A percentile compares a stretch with the other conserved stretches of the same genome.
Evolutionary conservation across 768 basidiomycete genomes (phyloP).

Genomic region (Lyophyllum semitale): DNA sequence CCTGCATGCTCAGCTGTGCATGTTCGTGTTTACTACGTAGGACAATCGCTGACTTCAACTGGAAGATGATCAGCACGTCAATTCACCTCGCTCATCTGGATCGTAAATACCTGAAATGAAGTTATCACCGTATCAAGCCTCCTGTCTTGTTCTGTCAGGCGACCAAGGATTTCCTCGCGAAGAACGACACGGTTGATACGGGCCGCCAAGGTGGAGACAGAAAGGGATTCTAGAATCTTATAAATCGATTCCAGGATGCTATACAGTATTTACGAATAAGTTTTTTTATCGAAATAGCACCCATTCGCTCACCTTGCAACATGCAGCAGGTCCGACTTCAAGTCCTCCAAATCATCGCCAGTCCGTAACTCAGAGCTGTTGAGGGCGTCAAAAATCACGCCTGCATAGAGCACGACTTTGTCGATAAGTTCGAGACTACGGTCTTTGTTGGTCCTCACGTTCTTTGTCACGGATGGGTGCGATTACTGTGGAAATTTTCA

Average conservation of each 20-base stretch:
- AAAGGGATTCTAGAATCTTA: constrained; percentile 15
- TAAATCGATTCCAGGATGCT: constrained; percentile 25
- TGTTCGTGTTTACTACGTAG: background rate
- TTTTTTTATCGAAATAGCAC: too few relatives aligned
- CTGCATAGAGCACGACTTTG: constrained; percentile 23
- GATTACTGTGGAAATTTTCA: background rate
- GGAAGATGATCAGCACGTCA: background rate
- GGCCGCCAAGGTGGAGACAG: constrained; percentile 11
- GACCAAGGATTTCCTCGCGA: constrained; percentile 19
- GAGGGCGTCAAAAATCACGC: constrained; percentile 25
- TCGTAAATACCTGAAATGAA: constrained; percentile 22
- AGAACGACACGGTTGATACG: constrained; percentile 18
- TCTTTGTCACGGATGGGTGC: constrained; percentile 9
- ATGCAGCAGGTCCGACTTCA: constrained; percentile 21
- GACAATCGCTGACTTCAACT: background rate
- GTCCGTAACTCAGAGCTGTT: constrained; percentile 11
- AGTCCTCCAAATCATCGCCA: constrained; percentile 8
- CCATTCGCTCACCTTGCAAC: background rate
- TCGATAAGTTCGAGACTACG: constrained; percentile 23
- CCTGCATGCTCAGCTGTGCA: background rate
- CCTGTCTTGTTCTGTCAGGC: constrained; percentile 24
- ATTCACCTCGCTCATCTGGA: background rate
- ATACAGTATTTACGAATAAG: constrained; percentile 15
- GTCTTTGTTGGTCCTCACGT: constrained; percentile 24
- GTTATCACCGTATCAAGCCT: constrained; percentile 28